phyloP scores from a whole-genome alignment of 495 filamentous ascomycete genomes.

The Tuber umbilicatum region DNA sequence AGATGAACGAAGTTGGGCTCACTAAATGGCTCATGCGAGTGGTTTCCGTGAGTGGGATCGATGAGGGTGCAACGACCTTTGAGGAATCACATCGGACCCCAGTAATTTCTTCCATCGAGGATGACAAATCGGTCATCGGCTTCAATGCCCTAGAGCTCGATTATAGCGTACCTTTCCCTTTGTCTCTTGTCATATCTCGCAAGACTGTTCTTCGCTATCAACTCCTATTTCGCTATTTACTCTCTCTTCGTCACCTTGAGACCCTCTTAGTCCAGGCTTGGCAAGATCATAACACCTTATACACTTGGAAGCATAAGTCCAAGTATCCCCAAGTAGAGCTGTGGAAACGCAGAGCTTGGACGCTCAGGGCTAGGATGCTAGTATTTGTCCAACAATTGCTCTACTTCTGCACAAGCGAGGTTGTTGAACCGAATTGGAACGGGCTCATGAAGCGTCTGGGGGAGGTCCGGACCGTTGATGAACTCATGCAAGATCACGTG shows the following conservation, averaged over 20 bases:
- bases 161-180: constrained; percentile 90
- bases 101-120: constrained; percentile 49
- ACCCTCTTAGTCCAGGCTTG: constrained; percentile 74
- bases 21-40: constrained; percentile 92
- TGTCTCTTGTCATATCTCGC: constrained; percentile 90
- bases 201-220: constrained; percentile 95
- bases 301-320: constrained; percentile 77
- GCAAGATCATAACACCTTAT: constrained; percentile 77
- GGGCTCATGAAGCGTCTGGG: constrained; percentile 73
- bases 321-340: constrained; percentile 68
- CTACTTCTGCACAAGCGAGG: constrained; percentile 93
- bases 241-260: constrained; percentile 83
- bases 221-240: constrained; percentile 84
- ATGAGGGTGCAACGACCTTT: constrained; percentile 60
- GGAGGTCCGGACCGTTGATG: constrained; percentile 82
- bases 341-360: constrained; percentile 93
- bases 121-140: constrained; percentile 78
- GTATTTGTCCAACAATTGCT: constrained; percentile 93
- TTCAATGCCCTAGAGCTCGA: constrained; percentile 90
- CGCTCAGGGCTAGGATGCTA: constrained; percentile 83
- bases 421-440: constrained; percentile 97
- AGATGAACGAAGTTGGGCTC: constrained; percentile 89
- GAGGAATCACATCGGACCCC: constrained; percentile 33
- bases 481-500: constrained; percentile 98
- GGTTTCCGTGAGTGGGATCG: constrained; percentile 87